Evolutionary conservation across 2,329 filamentous ascomycete genomes (phyloP), one percentile per base, ranked within the genome.

Genomic region (Escovopsis sp.): DNA sequence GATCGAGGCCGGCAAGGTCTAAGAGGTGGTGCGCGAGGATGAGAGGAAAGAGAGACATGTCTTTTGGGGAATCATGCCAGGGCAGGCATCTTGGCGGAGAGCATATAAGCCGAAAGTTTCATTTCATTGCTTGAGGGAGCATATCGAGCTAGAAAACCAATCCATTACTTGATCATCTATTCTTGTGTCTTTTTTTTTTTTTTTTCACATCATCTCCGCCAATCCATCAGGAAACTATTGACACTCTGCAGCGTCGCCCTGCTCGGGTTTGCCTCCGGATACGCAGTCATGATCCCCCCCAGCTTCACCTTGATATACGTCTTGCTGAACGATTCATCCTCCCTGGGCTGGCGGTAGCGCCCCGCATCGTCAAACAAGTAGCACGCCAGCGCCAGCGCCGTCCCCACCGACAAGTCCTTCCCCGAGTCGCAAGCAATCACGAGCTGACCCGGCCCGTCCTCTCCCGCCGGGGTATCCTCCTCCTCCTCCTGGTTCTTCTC

Each of bases 161-260:
- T 20, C 5, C 20, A 20, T 20, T 20, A 5, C 20, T 20, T 20
- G 20, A 20, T 20, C 27, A 4, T 29, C 3, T 8, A 11, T 29
- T 3, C 11, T 8, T 8, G 27, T 29, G 2, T 29, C 8, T 29
- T 8, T 11, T 7, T 29, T 8, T 29, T 8, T 29, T 8, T 11
- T 11, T 29, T 8, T 29, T 9, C 7, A 5, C 4, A 8, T 8
- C 8, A 29, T 43, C 50, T 60, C 37, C 55, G 54, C 59, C 63
- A 67, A 43, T 71, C 71, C 77, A 96, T 89, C 40, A 96, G 63
- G 53, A 85, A 94, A 42, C 84, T 84, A 60, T 96, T 95, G 5
- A 96, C 81, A 50, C 85, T 89, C 60, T 95, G 88, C 32, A 96
- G 64, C 0, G 88, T 95, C 16, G 84, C 72, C 31, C 91, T 71